These are phyloP conservation scores for Diaporthe longicolla DNA, from an alignment of 2,329 filamentous ascomycete species.

Conservation along the genomic window DNA sequence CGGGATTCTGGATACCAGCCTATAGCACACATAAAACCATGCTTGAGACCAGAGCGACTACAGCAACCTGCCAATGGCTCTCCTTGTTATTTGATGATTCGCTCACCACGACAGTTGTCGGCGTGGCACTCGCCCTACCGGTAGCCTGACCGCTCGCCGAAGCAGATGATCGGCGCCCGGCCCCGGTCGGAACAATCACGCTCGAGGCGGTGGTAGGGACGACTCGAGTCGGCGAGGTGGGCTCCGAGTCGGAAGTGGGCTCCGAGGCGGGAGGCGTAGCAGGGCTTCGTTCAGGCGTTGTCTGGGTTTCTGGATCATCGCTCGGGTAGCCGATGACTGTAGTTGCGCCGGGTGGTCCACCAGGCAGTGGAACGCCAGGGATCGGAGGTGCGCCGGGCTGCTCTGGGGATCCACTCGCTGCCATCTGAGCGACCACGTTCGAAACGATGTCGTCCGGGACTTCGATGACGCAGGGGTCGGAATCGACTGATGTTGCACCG, in stretches of 20 bases:
- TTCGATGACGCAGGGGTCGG: slow-evolving; percentile 29
- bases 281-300: not conserved
- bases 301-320: not conserved
- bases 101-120: slow-evolving; percentile 3
- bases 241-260: too few relatives aligned
- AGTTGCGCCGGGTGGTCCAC: slow-evolving; percentile 3
- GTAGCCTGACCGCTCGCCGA: not conserved
- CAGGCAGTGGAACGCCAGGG: slow-evolving; percentile 18
- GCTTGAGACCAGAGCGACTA: not conserved
- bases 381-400: not conserved
- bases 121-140: not conserved
- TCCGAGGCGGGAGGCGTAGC: not conserved
- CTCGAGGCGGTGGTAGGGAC: not conserved
- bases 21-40: not conserved
- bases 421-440: slow-evolving; percentile 2
- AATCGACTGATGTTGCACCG: not conserved
- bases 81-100: not conserved
- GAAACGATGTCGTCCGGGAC: slow-evolving; percentile 11
- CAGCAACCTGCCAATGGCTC: too few relatives aligned
- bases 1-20: not conserved
- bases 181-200: rapidly evolving
- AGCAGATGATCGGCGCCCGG: not conserved
- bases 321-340: slow-evolving; percentile 23
- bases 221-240: not conserved
- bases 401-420: slow-evolving; percentile 8